Conservation (phyloP, 495 filamentous ascomycete species). For the Hypoxylon lenormandii region DNA sequence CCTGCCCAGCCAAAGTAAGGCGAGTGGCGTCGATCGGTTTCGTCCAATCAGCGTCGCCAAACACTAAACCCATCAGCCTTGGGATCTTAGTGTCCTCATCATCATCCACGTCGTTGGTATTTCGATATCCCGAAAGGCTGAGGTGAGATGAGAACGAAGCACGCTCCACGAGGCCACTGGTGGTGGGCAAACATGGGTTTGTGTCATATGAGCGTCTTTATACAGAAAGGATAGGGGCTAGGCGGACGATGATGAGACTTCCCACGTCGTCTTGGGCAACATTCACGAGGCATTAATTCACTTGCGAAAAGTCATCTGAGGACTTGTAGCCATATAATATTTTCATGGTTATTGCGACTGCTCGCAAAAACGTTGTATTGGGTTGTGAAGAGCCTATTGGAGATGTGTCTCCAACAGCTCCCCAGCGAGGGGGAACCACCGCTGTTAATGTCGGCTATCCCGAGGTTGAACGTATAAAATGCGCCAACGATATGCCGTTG, state of each 20-base stretch:
- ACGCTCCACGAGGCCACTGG: neutral
- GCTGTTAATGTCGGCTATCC: constrained; percentile 25
- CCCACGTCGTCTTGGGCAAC: constrained; percentile 10
- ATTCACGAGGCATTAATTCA: constrained; percentile 27
- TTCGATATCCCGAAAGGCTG: constrained; percentile 13
- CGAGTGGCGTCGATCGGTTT: constrained; percentile 47
- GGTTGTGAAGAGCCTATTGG: constrained; percentile 45
- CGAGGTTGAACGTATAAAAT: constrained; percentile 44
- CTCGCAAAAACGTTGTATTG: constrained; percentile 50
- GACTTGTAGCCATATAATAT: constrained; percentile 24
- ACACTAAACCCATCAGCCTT: constrained; percentile 34
- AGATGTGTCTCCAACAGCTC: constrained; percentile 34
- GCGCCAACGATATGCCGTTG: constrained; percentile 36
- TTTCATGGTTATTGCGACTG: constrained; percentile 45
- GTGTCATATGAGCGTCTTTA: neutral
- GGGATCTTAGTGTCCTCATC: constrained; percentile 18
- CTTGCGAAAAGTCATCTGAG: constrained; percentile 7
- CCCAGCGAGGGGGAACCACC: constrained; percentile 30
- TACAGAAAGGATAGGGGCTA: constrained; percentile 4
- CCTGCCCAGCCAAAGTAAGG: constrained; percentile 52
- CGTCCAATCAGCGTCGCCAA: constrained; percentile 42
- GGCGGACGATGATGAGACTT: constrained; percentile 26
- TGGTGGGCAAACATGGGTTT: neutral
- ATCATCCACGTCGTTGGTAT: constrained; percentile 11
- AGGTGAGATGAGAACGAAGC: neutral